Evolutionary conservation across 1,284 basidiomycete species (phyloP), one percentile per base, ranked within the genome.

Genomic region (Ustilago shanxiensis): DNA sequence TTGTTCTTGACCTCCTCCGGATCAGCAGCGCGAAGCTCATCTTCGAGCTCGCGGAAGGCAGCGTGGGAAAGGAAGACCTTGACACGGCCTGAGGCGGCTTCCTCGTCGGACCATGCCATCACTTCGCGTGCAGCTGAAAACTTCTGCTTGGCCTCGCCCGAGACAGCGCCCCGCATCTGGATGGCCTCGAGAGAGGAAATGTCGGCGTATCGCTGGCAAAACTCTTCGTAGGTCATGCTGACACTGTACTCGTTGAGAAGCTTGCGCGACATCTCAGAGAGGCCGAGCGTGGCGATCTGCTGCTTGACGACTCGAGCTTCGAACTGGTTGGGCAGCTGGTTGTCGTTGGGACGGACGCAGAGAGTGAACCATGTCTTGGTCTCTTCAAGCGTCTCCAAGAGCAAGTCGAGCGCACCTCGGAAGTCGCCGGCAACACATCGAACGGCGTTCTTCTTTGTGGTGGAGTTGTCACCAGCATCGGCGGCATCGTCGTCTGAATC

Each of bases 321-420:
- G 63, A 97, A 88, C 86, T 98, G 95, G 84, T 95, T 94, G 31
- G 95, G 93, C 20, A 98, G 88, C 85, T 97, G 95, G 20, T 93
- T 92, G 87, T 98, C 95, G 85, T 98, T 98, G 11, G 95, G 95
- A 80, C 94, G 95, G 75, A 98, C 87, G 83, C 94, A 97, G 87
- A 97, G 93, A 6, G 97, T 90, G 82, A 92, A 93, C 95, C 95
- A 98, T 1, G 91, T 88, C 87, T 97, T 94, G 14, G 93, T 92
- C 78, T 97, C 95, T 63, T 93, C 91, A 22, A 98, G 88, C 0
- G 94, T 95, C 75, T 94, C 91, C 79, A 98, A 93, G 6, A 98
- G 89, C 0, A 91, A 92, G 80, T 94, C 92, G 35, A 98, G 87
- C 1, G 95, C 93, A 0, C 90, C 87, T 73, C 91, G 90, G 88